These are phyloP conservation scores for Saccharomycopsis fibuligera DNA, from an alignment of 805 yeast species.

Conservation along the genomic window DNA sequence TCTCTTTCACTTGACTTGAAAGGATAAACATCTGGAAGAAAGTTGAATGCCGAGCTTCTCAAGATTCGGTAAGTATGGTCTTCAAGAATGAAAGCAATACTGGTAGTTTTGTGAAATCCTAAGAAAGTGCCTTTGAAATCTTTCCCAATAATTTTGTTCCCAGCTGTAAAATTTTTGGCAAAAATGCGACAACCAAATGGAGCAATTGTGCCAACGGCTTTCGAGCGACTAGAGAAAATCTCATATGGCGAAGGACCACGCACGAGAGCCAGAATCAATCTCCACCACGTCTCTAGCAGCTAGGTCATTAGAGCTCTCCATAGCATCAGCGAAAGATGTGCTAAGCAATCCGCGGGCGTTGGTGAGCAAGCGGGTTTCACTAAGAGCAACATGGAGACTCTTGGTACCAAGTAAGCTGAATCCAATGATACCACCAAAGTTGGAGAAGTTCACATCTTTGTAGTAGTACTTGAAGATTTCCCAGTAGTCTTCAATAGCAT, in stretches of 20 bases:
- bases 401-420: too few relatives aligned
- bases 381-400: too few relatives aligned
- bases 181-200: not conserved
- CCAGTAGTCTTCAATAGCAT: too few relatives aligned
- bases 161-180: not conserved
- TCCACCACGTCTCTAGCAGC: too few relatives aligned
- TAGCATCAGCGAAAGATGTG: too few relatives aligned
- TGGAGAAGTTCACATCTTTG: too few relatives aligned
- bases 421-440: too few relatives aligned
- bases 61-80: not conserved
- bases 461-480: too few relatives aligned
- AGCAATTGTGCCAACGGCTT: not conserved
- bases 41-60: not conserved
- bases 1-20: not conserved
- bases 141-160: not conserved
- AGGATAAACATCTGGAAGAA: not conserved
- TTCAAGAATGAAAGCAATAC: not conserved
- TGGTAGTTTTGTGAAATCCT: not conserved
- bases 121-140: not conserved
- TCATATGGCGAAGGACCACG: not conserved
- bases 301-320: too few relatives aligned
- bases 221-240: not conserved
- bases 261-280: too few relatives aligned
- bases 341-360: too few relatives aligned
- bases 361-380: too few relatives aligned